phyloP scores from a whole-genome alignment of 1,139 yeast genomes.

The Geotrichum candidum region DNA sequence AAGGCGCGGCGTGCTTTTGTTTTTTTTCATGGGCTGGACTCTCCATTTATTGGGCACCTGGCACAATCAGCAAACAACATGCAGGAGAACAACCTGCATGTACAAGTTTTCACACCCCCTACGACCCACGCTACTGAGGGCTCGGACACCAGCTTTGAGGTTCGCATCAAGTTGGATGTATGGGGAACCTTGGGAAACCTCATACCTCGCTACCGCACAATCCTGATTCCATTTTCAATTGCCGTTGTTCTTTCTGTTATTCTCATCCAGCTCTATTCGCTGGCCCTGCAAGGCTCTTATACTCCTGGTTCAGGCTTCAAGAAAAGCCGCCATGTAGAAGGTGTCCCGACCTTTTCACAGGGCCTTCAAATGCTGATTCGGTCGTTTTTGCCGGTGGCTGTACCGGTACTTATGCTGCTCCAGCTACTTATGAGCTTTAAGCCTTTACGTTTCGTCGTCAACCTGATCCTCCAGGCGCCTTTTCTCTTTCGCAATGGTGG shows the following conservation, averaged over 20 bases:
- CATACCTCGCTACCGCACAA: conserved; percentile 34
- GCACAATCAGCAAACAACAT: conserved; percentile 10
- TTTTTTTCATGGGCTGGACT: conserved; percentile 55
- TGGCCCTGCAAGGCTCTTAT: neutral
- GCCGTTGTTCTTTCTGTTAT: conserved; percentile 27
- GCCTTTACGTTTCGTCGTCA: conserved; percentile 19
- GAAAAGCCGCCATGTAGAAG: conserved; percentile 27
- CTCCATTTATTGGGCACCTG: conserved; percentile 68
- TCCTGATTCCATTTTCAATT: conserved; percentile 32
- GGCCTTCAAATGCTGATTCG: conserved; percentile 38
- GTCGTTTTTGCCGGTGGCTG: conserved; percentile 22
- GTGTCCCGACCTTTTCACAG: conserved; percentile 48
- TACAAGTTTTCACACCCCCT: conserved; percentile 33
- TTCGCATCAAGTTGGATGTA: conserved; percentile 32
- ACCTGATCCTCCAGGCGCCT: conserved; percentile 19
- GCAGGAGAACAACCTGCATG: conserved; percentile 26
- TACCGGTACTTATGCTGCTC: conserved; percentile 16
- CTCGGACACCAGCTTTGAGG: conserved; percentile 5
- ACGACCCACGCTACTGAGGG: neutral
- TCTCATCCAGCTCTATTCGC: conserved; percentile 25
- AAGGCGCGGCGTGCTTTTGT: conserved; percentile 30
- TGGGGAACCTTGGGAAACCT: conserved; percentile 35
- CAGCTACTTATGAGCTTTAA: conserved; percentile 23
- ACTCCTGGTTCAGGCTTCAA: conserved; percentile 10
- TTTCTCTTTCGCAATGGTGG: conserved; percentile 6